Conservation (phyloP, 2,329 filamentous ascomycete genomes). For the Cladosporium sp. region DNA sequence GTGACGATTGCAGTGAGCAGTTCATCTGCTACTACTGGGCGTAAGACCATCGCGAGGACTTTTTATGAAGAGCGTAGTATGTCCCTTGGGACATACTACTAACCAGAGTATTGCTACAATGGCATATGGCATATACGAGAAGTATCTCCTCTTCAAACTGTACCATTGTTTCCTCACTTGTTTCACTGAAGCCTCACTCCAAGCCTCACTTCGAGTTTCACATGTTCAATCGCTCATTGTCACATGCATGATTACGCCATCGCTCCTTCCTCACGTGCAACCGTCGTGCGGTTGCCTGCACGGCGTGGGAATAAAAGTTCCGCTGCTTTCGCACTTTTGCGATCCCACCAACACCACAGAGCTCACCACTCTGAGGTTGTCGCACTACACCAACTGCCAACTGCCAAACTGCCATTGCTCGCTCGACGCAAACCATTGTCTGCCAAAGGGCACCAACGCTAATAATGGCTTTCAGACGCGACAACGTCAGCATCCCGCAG, state of each 20-base stretch:
- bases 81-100: not conserved
- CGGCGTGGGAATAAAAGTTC: not conserved
- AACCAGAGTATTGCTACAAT: not conserved
- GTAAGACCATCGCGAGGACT: constrained; percentile 1
- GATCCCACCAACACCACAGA: not conserved
- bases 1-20: not conserved
- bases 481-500: constrained; percentile 65
- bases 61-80: not conserved
- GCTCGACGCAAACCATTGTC: constrained; percentile 21
- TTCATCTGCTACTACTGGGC: not conserved
- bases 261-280: constrained; percentile 4
- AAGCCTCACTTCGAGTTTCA: constrained; percentile 4
- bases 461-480: constrained; percentile 72
- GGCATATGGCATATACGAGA: not conserved
- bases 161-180: not conserved
- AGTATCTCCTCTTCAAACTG: not conserved
- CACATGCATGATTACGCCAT: not conserved
- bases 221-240: not conserved
- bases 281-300: not conserved
- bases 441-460: not conserved
- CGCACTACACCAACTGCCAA: not conserved
- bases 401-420: not conserved
- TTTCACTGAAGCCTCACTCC: not conserved
- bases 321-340: not conserved
- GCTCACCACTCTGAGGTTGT: constrained; percentile 6